Percentiles rank a stretch among this genome's conserved stretches.
These are phyloP conservation scores for Boletus rubescentipes DNA, from an alignment of 768 basidiomycete species.

Conservation along the genomic window DNA sequence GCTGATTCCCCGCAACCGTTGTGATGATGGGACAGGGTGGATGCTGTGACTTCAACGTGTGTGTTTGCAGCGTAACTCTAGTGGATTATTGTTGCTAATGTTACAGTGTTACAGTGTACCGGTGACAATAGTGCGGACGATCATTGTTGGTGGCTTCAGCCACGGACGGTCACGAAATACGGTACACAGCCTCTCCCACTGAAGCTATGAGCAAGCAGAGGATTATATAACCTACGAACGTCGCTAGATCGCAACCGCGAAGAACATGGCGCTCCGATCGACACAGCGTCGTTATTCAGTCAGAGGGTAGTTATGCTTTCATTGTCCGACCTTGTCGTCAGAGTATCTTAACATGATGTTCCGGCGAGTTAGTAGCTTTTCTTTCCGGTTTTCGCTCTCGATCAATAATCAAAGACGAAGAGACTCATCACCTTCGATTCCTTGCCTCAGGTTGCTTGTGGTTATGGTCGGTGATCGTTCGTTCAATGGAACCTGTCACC, in stretches of 20 bases:
- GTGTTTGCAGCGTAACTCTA: not conserved
- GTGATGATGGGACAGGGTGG: not conserved
- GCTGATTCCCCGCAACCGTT: not conserved
- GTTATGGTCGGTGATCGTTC: no score
- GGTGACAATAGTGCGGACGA: not conserved
- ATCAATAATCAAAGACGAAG: no score
- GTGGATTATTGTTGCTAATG: not conserved
- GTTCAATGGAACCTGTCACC: no score
- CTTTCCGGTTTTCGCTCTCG: no score
- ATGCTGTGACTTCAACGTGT: not conserved
- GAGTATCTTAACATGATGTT: no score
- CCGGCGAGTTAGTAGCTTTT: no score
- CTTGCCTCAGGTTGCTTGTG: no score
- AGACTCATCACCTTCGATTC: no score
- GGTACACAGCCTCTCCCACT: not conserved
- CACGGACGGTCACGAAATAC: not conserved
- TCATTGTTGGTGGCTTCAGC: not conserved
- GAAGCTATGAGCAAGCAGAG: not conserved
- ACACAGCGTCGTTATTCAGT: no score
- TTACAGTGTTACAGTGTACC: no score
- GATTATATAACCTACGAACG: not conserved
- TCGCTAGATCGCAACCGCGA: not conserved
- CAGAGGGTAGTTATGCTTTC: no score
- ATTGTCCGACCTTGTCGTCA: no score
- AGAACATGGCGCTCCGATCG: not conserved